Conservation (phyloP, 768 basidiomycete genomes). For the Hygrophorus pudorinus region DNA sequence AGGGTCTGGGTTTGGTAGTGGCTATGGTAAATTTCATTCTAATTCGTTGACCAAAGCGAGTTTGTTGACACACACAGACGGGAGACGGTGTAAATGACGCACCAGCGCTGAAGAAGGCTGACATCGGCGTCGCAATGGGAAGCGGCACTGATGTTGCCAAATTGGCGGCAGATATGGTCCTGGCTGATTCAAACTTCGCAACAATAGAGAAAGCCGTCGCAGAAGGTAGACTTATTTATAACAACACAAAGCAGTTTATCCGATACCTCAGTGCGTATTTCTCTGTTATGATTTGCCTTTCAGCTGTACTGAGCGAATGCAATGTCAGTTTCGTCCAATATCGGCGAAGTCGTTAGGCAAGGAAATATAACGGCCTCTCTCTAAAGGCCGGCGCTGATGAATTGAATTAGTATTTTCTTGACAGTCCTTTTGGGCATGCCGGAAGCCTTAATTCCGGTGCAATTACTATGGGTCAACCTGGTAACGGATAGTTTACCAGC, state of each 20-base stretch:
- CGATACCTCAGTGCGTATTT: slow-evolving; percentile 80
- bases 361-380: not conserved
- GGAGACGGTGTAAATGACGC: slow-evolving; percentile 99
- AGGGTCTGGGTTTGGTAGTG: slow-evolving; percentile 85
- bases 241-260: slow-evolving; percentile 99
- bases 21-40: slow-evolving; percentile 64
- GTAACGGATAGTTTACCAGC: slow-evolving; percentile 96
- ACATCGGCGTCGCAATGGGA: slow-evolving; percentile 98
- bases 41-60: slow-evolving; percentile 1
- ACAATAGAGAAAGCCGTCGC: slow-evolving; percentile 96
- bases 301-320: slow-evolving; percentile 4
- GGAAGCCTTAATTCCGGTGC: slow-evolving; percentile 96
- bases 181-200: slow-evolving; percentile 94
- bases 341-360: slow-evolving; percentile 86
- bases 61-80: slow-evolving; percentile 37
- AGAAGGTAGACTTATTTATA: slow-evolving; percentile 95
- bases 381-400: not conserved
- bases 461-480: slow-evolving; percentile 97
- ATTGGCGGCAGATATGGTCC: slow-evolving; percentile 95
- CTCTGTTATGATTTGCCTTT: slow-evolving; percentile 4
- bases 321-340: slow-evolving; percentile 78
- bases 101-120: slow-evolving; percentile 91
- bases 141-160: slow-evolving; percentile 98
- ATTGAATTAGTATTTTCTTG: slow-evolving; percentile 67
- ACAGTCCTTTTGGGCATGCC: slow-evolving; percentile 98